phyloP scores from a whole-genome alignment of 768 basidiomycete species.

The Termitomyces sp. region DNA sequence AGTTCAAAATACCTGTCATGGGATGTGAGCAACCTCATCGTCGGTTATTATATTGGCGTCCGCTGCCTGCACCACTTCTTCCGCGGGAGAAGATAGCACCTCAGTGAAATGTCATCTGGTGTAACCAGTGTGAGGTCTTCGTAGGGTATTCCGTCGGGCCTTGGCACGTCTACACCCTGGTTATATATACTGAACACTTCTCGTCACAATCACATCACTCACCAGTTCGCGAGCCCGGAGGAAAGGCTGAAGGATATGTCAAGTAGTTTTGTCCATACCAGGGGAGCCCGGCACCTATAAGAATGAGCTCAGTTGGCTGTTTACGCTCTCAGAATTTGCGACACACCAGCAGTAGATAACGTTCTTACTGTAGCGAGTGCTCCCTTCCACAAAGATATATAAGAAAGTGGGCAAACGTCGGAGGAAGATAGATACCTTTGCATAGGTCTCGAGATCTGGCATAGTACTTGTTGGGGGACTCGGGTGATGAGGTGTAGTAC shows the following conservation, averaged over 20 bases:
- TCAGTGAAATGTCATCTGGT: conserved; percentile 66
- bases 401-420: not conserved
- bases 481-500: not conserved
- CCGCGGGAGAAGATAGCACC: conserved; percentile 76
- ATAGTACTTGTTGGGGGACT: conserved; percentile 10
- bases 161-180: conserved; percentile 55
- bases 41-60: conserved; percentile 41
- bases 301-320: conserved; percentile 2
- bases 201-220: conserved; percentile 14
- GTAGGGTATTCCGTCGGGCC: conserved; percentile 69
- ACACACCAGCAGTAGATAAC: conserved; percentile 53
- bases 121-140: conserved; percentile 72
- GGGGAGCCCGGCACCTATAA: conserved; percentile 64
- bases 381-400: conserved; percentile 33
- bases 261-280: conserved; percentile 87
- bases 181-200: conserved; percentile 2
- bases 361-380: conserved; percentile 54
- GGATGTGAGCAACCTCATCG: conserved; percentile 45
- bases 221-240: conserved; percentile 78
- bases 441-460: conserved; percentile 45
- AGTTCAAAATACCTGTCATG: not conserved
- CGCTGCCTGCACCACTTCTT: conserved; percentile 40
- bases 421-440: conserved; percentile 34
- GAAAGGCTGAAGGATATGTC: conserved; percentile 86
- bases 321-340: not conserved